Conservation (phyloP, 2,329 filamentous ascomycete genomes). For the Huntiella bhutanensis region DNA sequence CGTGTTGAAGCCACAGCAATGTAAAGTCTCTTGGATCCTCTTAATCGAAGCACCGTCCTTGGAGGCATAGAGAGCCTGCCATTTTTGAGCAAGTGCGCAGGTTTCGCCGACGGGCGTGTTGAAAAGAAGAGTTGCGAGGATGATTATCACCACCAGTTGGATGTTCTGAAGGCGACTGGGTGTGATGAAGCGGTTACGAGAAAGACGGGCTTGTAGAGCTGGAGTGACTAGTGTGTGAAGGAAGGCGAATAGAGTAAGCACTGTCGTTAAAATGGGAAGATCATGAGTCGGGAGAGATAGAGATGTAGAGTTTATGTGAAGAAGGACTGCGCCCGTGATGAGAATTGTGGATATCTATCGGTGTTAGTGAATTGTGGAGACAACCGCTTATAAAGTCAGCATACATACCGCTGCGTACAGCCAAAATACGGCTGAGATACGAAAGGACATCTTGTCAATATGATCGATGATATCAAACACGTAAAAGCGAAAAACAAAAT, state of each 20-base stretch:
- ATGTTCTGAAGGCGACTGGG: neutral
- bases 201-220: neutral
- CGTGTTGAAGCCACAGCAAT: constrained; percentile 46
- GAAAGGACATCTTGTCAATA: neutral
- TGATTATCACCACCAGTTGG: constrained; percentile 6
- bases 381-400: neutral
- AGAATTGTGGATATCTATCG: neutral
- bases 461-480: neutral
- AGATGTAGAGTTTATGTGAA: neutral
- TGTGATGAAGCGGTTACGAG: neutral
- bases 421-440: neutral
- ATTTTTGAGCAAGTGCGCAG: constrained; percentile 13
- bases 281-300: constrained; percentile 9
- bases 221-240: constrained; percentile 1
- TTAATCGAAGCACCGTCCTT: constrained; percentile 33
- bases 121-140: constrained; percentile 27
- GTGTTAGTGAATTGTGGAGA: neutral
- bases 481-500: neutral
- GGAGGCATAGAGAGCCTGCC: constrained; percentile 14
- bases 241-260: constrained; percentile 3
- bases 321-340: neutral
- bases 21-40: constrained; percentile 43
- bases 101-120: constrained; percentile 4
- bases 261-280: constrained; percentile 1
- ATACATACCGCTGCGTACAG: neutral